Evolutionary conservation across 2,329 filamentous ascomycete species (phyloP), one percentile per base, ranked within the genome.

Genomic region (Ophiocordyceps australis): DNA sequence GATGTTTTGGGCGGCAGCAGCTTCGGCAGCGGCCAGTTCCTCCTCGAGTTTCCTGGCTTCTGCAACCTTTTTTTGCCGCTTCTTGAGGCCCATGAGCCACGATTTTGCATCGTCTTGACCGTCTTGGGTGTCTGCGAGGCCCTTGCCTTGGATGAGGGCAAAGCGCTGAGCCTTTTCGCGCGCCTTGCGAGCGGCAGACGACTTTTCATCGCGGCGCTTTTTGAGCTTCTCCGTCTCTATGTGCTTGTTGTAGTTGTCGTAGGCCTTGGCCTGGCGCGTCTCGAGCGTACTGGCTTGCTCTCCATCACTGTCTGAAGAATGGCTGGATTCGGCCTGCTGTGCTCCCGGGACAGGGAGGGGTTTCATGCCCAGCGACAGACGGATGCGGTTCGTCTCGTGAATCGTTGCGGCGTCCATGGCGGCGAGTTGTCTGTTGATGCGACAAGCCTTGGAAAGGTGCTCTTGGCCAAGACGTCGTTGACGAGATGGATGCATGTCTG

Each of bases 341-440:
- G 62, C 63, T 36, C 80, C 80, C 15, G 85, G 79, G 9, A 91
- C 79, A 14, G 83, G 81, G 42, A 95, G 58, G 15, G 83, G 85
- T 45, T 86, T 81, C 60, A 94, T 72, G 43, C 86, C 86, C 56
- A 94, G 71, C 25, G 82, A 81, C 40, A 75, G 63, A 41, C 86
- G 82, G 43, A 94, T 76, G 45, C 85, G 79, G 57, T 95, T 95
- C 37, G 81, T 82, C 62, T 94, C 83, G 52, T 91, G 80, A 45
- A 95, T 85, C 16, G 78, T 75, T 23, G 80, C 69, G 39, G 72
- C 59, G 47, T 74, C 69, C 58, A 71, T 71, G 17, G 10, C 16
- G 9, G 16, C 13, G 6, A 5, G 14, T 10, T 17, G 17, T 15
- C 21, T 13, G 17, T 20, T 11, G 15, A n/a, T n/a, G n/a, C n/a